Evolutionary conservation across 306 rosid genomes (phyloP), one percentile per base, ranked within the genome.

Genomic region (Gastrolobium bilobum): DNA sequence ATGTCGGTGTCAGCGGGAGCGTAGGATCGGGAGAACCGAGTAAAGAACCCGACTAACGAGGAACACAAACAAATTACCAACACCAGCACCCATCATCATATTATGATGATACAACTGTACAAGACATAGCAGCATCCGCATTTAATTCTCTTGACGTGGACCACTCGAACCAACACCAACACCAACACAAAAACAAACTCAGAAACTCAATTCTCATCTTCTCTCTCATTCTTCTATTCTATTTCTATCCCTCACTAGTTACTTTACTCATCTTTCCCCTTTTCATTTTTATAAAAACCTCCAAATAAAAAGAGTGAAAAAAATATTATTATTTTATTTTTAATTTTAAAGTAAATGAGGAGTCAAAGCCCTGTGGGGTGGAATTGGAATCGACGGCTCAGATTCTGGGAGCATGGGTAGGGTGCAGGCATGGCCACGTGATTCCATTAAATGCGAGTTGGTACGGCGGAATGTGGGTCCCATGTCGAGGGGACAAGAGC

Each of bases 1-100:
- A 84, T 84, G 87, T 84, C 68, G 82, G 84, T 78, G 88, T 87
- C 88, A 84, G 88, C 86, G 90, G 88, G 82, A 87, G 90, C 86
- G 86, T 81, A 81, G 90, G 84, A 69, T 68, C 15, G 53, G 86
- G 87, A 81, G 86, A 58, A 59, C 51, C 63, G 73, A 76, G 80
- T 46, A 59, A 81, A 79, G 15, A 47, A 43, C 85, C 85, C 86
- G 84, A 81, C 40, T 78, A 77, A 86, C 87, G 84, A 86, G 82
- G 81, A 59, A 11, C 56, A 51, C 20, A 20, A 44, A 44, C 40
- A 67, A 63, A 42, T 26, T 44, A 56, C 77, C 46, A 10, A 15
- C 50, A 30, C 50, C 72, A 47, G 5, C 38, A 46, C 61, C 29
- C 5, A 4, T 39, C 40, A 10, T 10, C 53, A 52, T 65, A 29